Conservation (phyloP, 2,329 filamentous ascomycete genomes). For the Pseudopithomyces chartarum region DNA sequence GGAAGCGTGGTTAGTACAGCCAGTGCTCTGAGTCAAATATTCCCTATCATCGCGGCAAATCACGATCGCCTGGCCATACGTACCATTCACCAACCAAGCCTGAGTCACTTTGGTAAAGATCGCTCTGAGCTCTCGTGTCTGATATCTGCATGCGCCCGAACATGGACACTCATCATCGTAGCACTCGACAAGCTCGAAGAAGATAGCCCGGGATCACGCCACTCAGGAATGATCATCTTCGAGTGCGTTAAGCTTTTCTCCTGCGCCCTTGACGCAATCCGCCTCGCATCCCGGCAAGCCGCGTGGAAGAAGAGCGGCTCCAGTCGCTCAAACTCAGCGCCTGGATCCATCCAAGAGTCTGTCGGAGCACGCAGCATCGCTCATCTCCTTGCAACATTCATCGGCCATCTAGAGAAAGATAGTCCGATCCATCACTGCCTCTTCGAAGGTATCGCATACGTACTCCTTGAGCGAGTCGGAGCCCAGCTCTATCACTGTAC, state of each 20-base stretch:
- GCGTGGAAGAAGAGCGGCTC: constrained; percentile 18
- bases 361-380: constrained; percentile 32
- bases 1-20: constrained; percentile 27
- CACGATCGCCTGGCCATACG: constrained; percentile 24
- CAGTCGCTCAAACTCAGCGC: background rate
- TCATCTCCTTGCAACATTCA: constrained; percentile 42
- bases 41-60: constrained; percentile 25
- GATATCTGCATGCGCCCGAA: constrained; percentile 35
- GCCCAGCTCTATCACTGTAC: constrained; percentile 45
- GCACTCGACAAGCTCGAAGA: constrained; percentile 30
- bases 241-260: constrained; percentile 46
- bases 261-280: constrained; percentile 37
- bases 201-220: constrained; percentile 15
- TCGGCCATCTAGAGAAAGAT: constrained; percentile 44
- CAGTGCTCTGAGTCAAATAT: constrained; percentile 29
- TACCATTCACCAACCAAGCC: constrained; percentile 6
- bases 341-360: constrained; percentile 24
- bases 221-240: constrained; percentile 32
- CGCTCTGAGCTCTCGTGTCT: constrained; percentile 31
- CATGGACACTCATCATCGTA: constrained; percentile 39
- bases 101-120: constrained; percentile 26
- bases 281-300: constrained; percentile 27
- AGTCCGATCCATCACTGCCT: constrained; percentile 43
- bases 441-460: constrained; percentile 51
- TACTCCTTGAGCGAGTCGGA: constrained; percentile 47